Conservation (phyloP, 2,329 filamentous ascomycete genomes). For the Exserohilum rostratum region DNA sequence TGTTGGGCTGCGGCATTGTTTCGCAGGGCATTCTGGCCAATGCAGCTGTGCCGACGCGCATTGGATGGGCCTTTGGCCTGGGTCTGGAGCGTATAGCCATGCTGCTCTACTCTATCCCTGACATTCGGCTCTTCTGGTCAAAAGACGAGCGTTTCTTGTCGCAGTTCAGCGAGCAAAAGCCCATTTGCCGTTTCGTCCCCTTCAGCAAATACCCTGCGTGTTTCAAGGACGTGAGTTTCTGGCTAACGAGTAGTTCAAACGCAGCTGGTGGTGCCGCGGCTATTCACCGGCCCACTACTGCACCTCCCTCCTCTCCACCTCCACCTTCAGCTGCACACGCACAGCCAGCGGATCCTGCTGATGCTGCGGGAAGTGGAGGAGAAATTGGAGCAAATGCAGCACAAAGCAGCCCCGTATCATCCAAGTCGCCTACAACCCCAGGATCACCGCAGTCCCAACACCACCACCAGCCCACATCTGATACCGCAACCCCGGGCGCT, state of each 20-base stretch:
- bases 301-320: no score
- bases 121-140: slow-evolving; percentile 97
- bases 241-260: slow-evolving; percentile 60
- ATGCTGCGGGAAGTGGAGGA: no score
- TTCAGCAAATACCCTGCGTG: slow-evolving; percentile 93
- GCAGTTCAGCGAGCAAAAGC: slow-evolving; percentile 68
- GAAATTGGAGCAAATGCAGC: not conserved
- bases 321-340: not conserved
- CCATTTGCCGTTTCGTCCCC: slow-evolving; percentile 72
- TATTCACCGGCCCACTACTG: slow-evolving; percentile 19
- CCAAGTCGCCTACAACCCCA: slow-evolving; percentile 8
- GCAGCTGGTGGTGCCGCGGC: slow-evolving; percentile 32
- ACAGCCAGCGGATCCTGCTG: not conserved
- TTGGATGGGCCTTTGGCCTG: slow-evolving; percentile 96
- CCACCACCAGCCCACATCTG: not conserved
- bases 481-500: not conserved
- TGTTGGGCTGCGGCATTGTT: slow-evolving; percentile 90
- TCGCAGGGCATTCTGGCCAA: slow-evolving; percentile 81
- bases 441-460: slow-evolving; percentile 13
- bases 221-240: slow-evolving; percentile 93
- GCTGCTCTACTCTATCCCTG: slow-evolving; percentile 93
- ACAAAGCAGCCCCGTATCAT: no score
- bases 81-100: slow-evolving; percentile 96
- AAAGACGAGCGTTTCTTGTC: slow-evolving; percentile 80
- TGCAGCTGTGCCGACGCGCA: slow-evolving; percentile 73